Evolutionary conservation across 441 rosid species (phyloP).

Genomic region (Isatis lusitanica): DNA sequence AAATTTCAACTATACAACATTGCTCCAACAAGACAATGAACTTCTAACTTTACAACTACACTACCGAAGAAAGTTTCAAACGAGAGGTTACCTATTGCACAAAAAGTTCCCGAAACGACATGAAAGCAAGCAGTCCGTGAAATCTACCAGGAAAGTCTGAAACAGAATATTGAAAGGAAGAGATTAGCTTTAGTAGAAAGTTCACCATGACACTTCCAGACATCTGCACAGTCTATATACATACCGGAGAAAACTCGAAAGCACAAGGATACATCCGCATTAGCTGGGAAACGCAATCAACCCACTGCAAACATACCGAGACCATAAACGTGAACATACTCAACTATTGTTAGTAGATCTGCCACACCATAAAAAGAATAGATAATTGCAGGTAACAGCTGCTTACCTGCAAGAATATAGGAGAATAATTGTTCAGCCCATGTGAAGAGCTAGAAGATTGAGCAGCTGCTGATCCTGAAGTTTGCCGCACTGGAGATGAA

Average conservation of each 20-base stretch:
- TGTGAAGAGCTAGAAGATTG: slow-evolving; percentile 83
- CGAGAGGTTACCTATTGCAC: slow-evolving; percentile 72
- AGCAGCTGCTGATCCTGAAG: slow-evolving; percentile 63
- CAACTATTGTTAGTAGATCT: slow-evolving; percentile 7
- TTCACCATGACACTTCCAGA: slow-evolving; percentile 2
- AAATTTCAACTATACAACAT: slow-evolving; percentile 3
- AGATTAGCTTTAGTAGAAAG: neutral
- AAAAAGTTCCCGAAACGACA: slow-evolving; percentile 96
- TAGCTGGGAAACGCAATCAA: slow-evolving; percentile 93
- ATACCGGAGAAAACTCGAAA: slow-evolving; percentile 93
- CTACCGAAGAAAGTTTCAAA: slow-evolving; percentile 2
- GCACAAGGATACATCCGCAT: slow-evolving; percentile 96
- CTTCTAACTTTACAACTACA: slow-evolving; percentile 6
- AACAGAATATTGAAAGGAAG: slow-evolving; percentile 32
- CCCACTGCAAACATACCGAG: slow-evolving; percentile 76
- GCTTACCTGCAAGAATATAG: slow-evolving; percentile 93
- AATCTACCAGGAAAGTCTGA: slow-evolving; percentile 92
- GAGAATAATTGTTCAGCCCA: slow-evolving; percentile 82
- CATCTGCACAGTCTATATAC: slow-evolving; percentile 34
- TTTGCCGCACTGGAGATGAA: slow-evolving; percentile 67
- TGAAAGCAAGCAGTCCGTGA: slow-evolving; percentile 85
- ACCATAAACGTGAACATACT: slow-evolving; percentile 20
- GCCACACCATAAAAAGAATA: neutral
- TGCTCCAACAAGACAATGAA: slow-evolving; percentile 7
- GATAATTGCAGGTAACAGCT: slow-evolving; percentile 10